Percentiles rank a stretch among this genome's conserved stretches.
Evolutionary conservation across 306 rosid species (phyloP).

Genomic region (Medicago truncatula): DNA sequence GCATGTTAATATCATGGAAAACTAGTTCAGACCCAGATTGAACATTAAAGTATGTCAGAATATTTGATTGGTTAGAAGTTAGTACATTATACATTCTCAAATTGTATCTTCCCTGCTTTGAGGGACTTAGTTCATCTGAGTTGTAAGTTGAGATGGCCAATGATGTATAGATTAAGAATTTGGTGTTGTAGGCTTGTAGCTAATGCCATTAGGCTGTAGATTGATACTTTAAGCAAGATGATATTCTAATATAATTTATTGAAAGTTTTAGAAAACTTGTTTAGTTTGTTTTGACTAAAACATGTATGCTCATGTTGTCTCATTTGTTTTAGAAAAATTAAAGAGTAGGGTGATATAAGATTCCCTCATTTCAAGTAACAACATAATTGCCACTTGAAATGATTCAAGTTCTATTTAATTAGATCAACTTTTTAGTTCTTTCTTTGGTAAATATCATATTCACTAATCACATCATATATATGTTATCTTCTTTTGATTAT

Average conservation of each 20-base stretch:
- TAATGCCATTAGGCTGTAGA: conserved; percentile 7
- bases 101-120: conserved; percentile 6
- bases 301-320: background rate
- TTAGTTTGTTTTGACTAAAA: conserved; percentile 12
- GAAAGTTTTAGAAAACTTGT: background rate
- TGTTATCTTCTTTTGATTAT: too few species aligned
- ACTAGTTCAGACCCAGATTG: background rate
- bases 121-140: background rate
- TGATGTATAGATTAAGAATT: background rate
- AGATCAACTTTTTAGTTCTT: too few species aligned
- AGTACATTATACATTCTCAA: conserved; percentile 3
- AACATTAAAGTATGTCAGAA: background rate
- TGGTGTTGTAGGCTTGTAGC: conserved; percentile 4
- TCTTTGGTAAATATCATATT: too few species aligned
- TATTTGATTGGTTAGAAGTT: conserved; percentile 15
- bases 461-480: too few species aligned
- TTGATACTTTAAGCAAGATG: background rate
- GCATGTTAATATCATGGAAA: conserved; percentile 16
- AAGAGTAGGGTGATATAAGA: too few species aligned
- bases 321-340: background rate
- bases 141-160: background rate
- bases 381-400: too few species aligned
- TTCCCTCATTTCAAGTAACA: too few species aligned
- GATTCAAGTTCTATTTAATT: too few species aligned
- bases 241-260: background rate